Evolutionary conservation across 306 rosid species (phyloP).

Genomic region (Ochetophila trinervis): DNA sequence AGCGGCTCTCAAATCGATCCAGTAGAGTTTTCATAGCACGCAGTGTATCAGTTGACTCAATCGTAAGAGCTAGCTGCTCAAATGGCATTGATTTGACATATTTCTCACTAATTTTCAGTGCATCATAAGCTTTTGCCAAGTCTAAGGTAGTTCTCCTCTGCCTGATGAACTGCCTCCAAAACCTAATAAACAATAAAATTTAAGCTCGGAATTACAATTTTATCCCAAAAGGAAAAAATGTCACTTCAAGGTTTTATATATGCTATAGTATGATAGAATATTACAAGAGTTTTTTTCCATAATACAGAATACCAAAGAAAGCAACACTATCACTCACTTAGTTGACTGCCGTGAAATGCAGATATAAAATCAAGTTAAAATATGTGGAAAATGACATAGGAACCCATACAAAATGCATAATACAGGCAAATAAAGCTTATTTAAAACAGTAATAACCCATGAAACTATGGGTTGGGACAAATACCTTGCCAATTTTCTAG

Average conservation of each 20-base stretch:
- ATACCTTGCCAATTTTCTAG: slow-evolving; percentile 76
- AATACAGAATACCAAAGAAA: too few relatives aligned
- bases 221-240: background rate
- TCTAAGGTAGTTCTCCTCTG: slow-evolving; percentile 65
- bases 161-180: slow-evolving; percentile 72
- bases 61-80: slow-evolving; percentile 78
- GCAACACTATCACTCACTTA: background rate
- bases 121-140: slow-evolving; percentile 65
- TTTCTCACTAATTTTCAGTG: slow-evolving; percentile 60
- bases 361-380: background rate
- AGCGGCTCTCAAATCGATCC: slow-evolving; percentile 78
- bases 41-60: slow-evolving; percentile 76
- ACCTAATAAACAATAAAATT: slow-evolving; percentile 43
- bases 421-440: too few relatives aligned
- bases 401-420: too few relatives aligned
- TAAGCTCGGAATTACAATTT: slow-evolving; percentile 12
- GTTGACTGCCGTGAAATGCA: background rate
- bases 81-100: slow-evolving; percentile 79
- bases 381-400: too few relatives aligned
- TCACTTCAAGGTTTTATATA: background rate
- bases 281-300: too few relatives aligned
- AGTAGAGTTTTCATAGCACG: slow-evolving; percentile 70
- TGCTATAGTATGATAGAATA: too few relatives aligned
- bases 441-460: background rate
- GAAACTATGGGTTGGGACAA: background rate